Base-by-base conservation (phyloP, 352 stramenopile genomes). In the Pythium periplocum region DNA sequence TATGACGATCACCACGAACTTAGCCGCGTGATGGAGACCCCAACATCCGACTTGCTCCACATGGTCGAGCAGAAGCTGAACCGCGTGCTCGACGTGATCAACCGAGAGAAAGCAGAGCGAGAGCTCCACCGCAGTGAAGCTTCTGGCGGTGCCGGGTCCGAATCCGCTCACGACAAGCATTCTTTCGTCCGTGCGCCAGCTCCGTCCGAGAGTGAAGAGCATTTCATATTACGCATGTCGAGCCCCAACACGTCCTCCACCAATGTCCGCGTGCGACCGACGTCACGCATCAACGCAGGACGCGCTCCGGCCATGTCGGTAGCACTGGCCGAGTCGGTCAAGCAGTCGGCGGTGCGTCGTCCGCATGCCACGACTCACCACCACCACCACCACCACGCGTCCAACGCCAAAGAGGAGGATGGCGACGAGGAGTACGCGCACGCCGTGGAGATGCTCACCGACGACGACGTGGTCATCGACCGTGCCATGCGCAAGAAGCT, bases 161-260 rank as follows among this genome's bases (percentile, higher is more conserved):
- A 7, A 10, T 48, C 45, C 9, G 17, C 48, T 32, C 61, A 61
- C 31, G 71, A 75, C 54, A 76, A 79, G 39, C 64, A 78, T 51
- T 65, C 53, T 10, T 67, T 68, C 35, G 53, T 74, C n/a, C 76
- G 78, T 2, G 76, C 76, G 8, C 78, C 82, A 17, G 79, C 75
- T 36, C 75, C 72, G 2, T 82, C 67, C 8, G 82, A 93, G 55
- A 88, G 66, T n/a, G 79, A 93, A 47, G 74, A 90, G 49, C 82
- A 90, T 61, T 93, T 90, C 48, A 93, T 93, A 48, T 45, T 93
- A 37, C 79, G 75, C 35, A 90, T 93, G 73, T 87, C 82, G n/a
- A 74, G 64, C 1, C 71, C 82, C 32, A 83, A 86, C 49, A 79
- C 69, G 8, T 83, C 82, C 17, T 53, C 78, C 11, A 61, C 72